phyloP scores from a whole-genome alignment of 2,329 filamentous ascomycete genomes.

The Onygenales sp. region DNA sequence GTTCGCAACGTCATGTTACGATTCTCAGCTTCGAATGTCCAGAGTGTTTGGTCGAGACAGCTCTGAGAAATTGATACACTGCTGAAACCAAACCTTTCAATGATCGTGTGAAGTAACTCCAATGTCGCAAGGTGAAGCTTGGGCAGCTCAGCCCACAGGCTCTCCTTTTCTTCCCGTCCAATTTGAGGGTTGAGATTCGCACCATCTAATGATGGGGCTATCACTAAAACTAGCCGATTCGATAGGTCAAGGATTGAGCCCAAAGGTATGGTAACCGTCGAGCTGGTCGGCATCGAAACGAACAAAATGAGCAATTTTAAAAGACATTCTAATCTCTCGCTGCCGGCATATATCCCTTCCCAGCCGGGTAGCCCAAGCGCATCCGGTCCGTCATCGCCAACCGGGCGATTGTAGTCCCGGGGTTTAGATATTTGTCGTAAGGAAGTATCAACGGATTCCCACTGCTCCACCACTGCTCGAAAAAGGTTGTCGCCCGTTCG shows the following conservation, averaged over 20 bases:
- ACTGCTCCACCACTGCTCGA: conserved; percentile 69
- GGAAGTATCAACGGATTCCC: conserved; percentile 56
- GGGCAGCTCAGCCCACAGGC: conserved; percentile 64
- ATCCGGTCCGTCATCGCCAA: conserved; percentile 31
- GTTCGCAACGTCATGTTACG: conserved; percentile 46
- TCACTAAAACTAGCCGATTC: conserved; percentile 59
- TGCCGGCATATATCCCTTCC: conserved; percentile 65
- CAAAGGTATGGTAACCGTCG: conserved; percentile 57
- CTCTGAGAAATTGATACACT: conserved; percentile 53
- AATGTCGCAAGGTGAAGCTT: conserved; percentile 65
- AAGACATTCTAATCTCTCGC: conserved; percentile 58
- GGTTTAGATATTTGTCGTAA: conserved; percentile 23
- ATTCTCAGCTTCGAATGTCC: conserved; percentile 54
- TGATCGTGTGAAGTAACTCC: conserved; percentile 48
- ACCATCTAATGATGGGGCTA: conserved; percentile 39
- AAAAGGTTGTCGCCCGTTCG: conserved; percentile 66
- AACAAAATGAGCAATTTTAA: conserved; percentile 56
- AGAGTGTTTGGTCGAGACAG: conserved; percentile 60
- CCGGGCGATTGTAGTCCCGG: conserved; percentile 25
- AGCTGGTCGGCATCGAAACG: conserved; percentile 55
- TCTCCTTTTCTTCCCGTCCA: conserved; percentile 70
- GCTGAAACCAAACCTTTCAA: conserved; percentile 48
- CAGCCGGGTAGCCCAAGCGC: conserved; percentile 53
- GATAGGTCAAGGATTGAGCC: conserved; percentile 59
- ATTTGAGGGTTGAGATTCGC: conserved; percentile 56